Conservation (phyloP, 305 asterid species). For the Lippia alba region DNA sequence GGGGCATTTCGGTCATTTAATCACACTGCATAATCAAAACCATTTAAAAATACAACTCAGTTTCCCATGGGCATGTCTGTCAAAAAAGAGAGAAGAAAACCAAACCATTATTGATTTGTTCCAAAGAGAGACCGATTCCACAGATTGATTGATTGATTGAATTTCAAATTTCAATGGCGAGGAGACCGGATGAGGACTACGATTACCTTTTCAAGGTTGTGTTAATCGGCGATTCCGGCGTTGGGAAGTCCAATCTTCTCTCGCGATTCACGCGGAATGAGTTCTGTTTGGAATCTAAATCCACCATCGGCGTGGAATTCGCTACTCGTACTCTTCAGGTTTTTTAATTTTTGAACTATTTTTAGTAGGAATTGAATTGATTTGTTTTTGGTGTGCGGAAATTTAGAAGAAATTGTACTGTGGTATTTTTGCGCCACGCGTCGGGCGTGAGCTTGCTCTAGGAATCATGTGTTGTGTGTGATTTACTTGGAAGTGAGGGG, state of each 20-base stretch:
- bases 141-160: not conserved
- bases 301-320: slow-evolving; percentile 78
- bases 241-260: slow-evolving; percentile 64
- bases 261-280: slow-evolving; percentile 73
- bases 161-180: slow-evolving; percentile 48
- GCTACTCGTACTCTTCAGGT: slow-evolving; percentile 78
- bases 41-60: slow-evolving; percentile 21
- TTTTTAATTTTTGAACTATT: not conserved
- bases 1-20: slow-evolving; percentile 32
- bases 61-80: slow-evolving; percentile 32
- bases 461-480: not conserved
- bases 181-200: slow-evolving; percentile 70
- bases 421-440: not conserved
- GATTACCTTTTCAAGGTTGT: slow-evolving; percentile 71
- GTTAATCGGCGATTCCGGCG: slow-evolving; percentile 71
- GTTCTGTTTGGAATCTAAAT: slow-evolving; percentile 71
- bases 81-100: not conserved
- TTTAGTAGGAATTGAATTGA: not conserved
- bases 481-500: slow-evolving; percentile 3
- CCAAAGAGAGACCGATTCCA: slow-evolving; percentile 31
- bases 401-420: not conserved
- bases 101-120: not conserved
- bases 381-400: not conserved
- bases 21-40: not conserved
- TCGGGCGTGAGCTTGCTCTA: not conserved